phyloP scores from a whole-genome alignment of 1,284 basidiomycete species.

The Inonotus obliquus region DNA sequence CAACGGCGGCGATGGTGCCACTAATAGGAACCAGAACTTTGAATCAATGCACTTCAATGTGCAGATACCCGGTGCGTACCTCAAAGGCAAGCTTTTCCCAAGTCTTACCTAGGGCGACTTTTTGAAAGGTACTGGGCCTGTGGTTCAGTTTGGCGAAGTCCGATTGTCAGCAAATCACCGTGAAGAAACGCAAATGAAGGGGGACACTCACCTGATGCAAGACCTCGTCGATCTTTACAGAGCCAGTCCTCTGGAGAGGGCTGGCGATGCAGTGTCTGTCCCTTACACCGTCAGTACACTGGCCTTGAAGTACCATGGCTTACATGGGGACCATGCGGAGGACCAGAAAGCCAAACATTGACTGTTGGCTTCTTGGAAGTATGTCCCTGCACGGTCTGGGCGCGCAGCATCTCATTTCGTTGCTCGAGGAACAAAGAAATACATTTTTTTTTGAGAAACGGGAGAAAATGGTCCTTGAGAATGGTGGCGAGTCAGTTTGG shows the following conservation, averaged over 20 bases:
- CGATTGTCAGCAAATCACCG: constrained; percentile 3
- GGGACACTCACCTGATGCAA: background rate
- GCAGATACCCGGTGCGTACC: background rate
- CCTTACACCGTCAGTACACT: no score
- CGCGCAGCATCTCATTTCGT: no score
- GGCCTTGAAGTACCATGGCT: no score
- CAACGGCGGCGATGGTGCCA: constrained; percentile 16
- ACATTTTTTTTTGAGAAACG: no score
- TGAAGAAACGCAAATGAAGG: constrained; percentile 6
- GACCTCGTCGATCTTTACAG: background rate
- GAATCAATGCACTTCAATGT: constrained; percentile 10
- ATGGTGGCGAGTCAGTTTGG: constrained; percentile 13
- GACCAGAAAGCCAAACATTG: no score
- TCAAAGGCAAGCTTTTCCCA: no score
- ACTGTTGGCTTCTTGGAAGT: no score
- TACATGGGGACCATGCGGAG: no score
- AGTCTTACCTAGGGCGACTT: background rate
- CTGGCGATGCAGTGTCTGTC: no score
- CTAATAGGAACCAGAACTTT: constrained; percentile 9
- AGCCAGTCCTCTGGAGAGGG: background rate
- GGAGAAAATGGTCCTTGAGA: no score
- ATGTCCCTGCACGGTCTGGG: no score
- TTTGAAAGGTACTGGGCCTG: background rate
- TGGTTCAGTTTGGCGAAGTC: constrained; percentile 3
- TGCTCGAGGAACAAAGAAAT: no score